Base-by-base conservation (phyloP, 2,329 filamentous ascomycete genomes). In the Tolypocladium capitatum region DNA sequence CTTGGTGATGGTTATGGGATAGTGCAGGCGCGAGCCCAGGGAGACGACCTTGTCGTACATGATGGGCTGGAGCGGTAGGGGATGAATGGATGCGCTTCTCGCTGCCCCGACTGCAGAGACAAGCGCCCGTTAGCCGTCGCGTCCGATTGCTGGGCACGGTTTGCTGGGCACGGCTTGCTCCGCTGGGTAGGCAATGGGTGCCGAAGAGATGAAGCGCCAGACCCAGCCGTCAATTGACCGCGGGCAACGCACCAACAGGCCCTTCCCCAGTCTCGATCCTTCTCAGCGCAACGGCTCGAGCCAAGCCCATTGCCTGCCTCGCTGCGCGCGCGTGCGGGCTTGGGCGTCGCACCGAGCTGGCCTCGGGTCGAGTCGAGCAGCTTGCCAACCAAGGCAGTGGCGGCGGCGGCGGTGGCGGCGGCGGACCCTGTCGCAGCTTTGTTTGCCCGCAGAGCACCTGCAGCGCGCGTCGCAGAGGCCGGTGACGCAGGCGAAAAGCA, bases 1-100 rank as follows among this genome's bases (percentile, higher is more conserved):
- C 65, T 87, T 84, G 58, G 83, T 89, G 67, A 98, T 83, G 56
- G 84, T 94, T 67, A 97, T 90, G 58, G 92, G 92, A 68, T 97
- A 98, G 67, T 84, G 85, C 56, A 96, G 79, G 67, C 78, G 73
- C 57, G 73, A 67, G 59, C 78, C 78, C 49, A 81, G 61, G 48
- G 66, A 70, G 49, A 82, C 63, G 45, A 61, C 50, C 52, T 68
- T 68, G 58, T 68, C 64, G 59, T 60, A 61, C 65, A 68, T 68
- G 43, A 21, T 59, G 46, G 47, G 28, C 30, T 8, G 27, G 6
- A 10, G 35, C 28, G 31, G 16, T 9, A 8, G n/a, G 20, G 46
- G 38, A 43, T 20, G 35, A 21, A 36, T n/a, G 45, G 44, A 16
- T 11, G 24, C 20, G 13, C 10, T 31, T 34, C 44, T 34, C 18